Base-by-base conservation (phyloP, 139 green algal species). In the Chlamydomonas sphaeroides region DNA sequence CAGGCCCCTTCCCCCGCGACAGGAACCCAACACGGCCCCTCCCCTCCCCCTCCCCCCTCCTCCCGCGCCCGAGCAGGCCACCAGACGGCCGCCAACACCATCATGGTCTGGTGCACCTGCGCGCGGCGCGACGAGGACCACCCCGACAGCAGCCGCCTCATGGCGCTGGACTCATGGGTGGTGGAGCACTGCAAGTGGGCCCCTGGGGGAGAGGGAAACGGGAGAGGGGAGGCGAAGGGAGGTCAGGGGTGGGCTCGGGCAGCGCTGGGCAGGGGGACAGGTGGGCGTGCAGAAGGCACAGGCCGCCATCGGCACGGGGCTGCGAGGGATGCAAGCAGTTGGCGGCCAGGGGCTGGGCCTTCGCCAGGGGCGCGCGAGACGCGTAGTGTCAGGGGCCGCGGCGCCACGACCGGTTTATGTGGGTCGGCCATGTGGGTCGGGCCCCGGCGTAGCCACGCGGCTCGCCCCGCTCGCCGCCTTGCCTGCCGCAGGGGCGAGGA, bases 21-120 rank as follows among this genome's bases (percentile, higher is more conserved):
- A n/a, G n/a, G n/a, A n/a, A n/a, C n/a, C n/a, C n/a, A n/a, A 15
- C 65, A 70, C 65, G 21, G 39, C 68, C 42, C n/a, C 45, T n/a
- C 68, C 42, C 45, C 45, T 11, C 68, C n/a, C 26, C 53, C 33
- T 33, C 11, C 51, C 49, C 4, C 35, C 53, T 30, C 51, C 28
- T 62, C 59, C 25, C 5, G 3, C 59, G 30, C 38, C 39, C 59
- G 11, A 21, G 1, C 48, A 83, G 76, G 76, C 62, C 76, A 83
- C 65, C 32, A 38, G 25, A n/a, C 48, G 30, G 36, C 28, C 45
- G 65, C 76, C 76, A 83, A 83, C 76, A 56, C 45, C 42, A 83
- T 83, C 42, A 73, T 83, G 76, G 76, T 83, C 2, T 73, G 63
- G 62, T 83, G 76, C 63, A 73, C 45, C 3, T 83, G 76, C 42